Evolutionary conservation across 768 basidiomycete species (phyloP), one percentile per base, ranked within the genome.

Genomic region (Pleurotus djamor): DNA sequence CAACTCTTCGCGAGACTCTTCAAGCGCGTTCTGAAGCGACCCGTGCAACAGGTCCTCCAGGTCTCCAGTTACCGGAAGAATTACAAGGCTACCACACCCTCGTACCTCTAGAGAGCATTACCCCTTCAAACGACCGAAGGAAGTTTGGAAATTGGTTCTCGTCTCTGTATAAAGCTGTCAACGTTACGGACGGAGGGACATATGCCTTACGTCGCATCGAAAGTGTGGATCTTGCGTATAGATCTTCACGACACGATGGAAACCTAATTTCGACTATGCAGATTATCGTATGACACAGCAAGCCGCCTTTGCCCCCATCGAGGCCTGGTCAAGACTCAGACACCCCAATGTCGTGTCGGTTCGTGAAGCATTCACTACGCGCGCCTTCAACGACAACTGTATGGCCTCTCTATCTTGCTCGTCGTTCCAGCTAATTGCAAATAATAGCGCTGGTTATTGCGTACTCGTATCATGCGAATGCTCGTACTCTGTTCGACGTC

Each of bases 291-390:
- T 98, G 54, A 83, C 79, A 66, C 86, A 92, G 63, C 92, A 93
- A 67, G 76, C 80, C 17, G 95, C 96, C 1, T 96, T 99, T 66
- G 75, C 74, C 10, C 74, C 86, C 7, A 88, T 98, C 48, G 96
- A 97, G 63, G 76, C 85, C 13, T 99, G 97, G 97, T 85, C 86
- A 0, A 79, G 83, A 47, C 78, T 98, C 58, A 82, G 78, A 14
- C 96, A 98, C 74, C 95, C 97, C 0, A 88, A 84, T 62, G 88
- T 99, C 60, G 85, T 96, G 13, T 72, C 84, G 7, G 76, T 98
- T 17, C 82, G 84, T 51, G 97, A 98, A 70, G 97, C 96, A 0
- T 98, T 99, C 76, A 98, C 97, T 0, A 96, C 96, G 0, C 83
- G 88, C 33, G 85, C 91, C 0, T 99, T 99, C 71, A 86, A 87